These are phyloP conservation scores for Alternaria panax DNA, from an alignment of 2,329 filamentous ascomycete species.

Conservation along the genomic window DNA sequence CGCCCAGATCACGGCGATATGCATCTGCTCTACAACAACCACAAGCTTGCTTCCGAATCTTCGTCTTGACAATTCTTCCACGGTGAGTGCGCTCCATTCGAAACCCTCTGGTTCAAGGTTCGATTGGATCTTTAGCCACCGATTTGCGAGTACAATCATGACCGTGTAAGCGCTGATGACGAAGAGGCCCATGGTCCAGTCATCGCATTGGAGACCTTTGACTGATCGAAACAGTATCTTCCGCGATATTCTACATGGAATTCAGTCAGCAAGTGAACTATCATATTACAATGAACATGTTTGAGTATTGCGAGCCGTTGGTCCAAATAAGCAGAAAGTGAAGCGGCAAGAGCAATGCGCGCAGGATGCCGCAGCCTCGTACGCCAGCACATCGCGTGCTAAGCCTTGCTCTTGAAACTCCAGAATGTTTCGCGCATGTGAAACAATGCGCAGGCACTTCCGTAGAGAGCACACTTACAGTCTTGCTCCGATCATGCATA, in stretches of 20 bases:
- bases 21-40: constrained; percentile 62
- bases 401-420: constrained; percentile 1
- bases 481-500: constrained; percentile 51
- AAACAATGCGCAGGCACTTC: background rate
- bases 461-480: constrained; percentile 46
- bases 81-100: constrained; percentile 53
- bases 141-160: constrained; percentile 59
- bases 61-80: constrained; percentile 46
- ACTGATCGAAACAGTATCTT: constrained; percentile 57
- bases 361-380: background rate
- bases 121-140: constrained; percentile 50
- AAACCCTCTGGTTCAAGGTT: constrained; percentile 56
- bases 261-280: constrained; percentile 2
- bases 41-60: constrained; percentile 56
- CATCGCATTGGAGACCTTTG: constrained; percentile 61
- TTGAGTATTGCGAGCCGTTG: background rate
- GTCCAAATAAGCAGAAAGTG: background rate
- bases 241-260: constrained; percentile 51
- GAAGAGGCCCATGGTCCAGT: constrained; percentile 63
- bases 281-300: background rate
- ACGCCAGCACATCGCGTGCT: constrained; percentile 1
- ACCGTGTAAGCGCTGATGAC: constrained; percentile 59
- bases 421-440: background rate
- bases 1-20: constrained; percentile 60
- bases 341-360: background rate